Evolutionary conservation across 257 asterid species (phyloP), one percentile per base, ranked within the genome.

Genomic region (Coffea canephora): DNA sequence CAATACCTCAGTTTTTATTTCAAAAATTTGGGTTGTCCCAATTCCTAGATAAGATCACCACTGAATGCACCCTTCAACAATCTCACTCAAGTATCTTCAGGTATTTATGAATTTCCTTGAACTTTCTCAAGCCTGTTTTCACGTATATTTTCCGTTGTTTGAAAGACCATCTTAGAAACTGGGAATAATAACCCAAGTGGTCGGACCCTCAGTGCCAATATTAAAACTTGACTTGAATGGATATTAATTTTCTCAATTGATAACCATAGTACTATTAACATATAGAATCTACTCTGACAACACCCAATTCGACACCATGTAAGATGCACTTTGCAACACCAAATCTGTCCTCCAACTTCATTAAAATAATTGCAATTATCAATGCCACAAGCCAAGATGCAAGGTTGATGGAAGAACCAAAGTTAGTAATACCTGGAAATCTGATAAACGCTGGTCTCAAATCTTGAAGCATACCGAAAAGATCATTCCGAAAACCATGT

Each of bases 401-500:
- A 74, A 31, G 39, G 41, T 75, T 6, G 62, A 55, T 39, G 66
- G 14, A 49, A 61, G 39, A 62, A 45, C 74, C 71, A 66, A n/a
- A 21, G 57, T 52, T 36, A 21, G 13, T 11, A 48, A 67, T 87
- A 93, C 99, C 97, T 88, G 99, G 98, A 89, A 96, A 96, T 86
- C 99, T 90, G 69, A 94, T 68, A 82, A 96, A 96, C 73, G 86
- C 95, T 3, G 99, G 98, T 76, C 76, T 89, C 89, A 96, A 76
- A 81, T 83, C 86, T 82, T 94, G 87, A 83, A 90, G 3, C 97
- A 92, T 91, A 57, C 83, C 86, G 77, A 96, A 96, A 67, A 94
- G 97, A 86, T 94, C 98, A 21, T 88, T 92, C 74, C 98, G 92
- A 82, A 94, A 96, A 61, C 99, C 99, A 66, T 96, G 98, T 61